phyloP scores from a whole-genome alignment of 495 filamentous ascomycete species.

The Penicillium fimorum region DNA sequence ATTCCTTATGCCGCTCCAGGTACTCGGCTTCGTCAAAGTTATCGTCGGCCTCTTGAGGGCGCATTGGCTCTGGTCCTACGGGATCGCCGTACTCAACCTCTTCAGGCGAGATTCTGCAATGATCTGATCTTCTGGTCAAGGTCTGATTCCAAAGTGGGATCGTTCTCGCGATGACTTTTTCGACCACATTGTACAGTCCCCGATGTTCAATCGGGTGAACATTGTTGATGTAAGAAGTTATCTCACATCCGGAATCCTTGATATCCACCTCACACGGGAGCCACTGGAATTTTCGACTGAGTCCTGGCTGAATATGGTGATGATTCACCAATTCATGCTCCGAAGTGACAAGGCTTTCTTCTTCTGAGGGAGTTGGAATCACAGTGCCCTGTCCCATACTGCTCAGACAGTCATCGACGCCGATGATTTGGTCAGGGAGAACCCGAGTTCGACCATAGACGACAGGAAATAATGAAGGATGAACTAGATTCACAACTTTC shows the following conservation, averaged over 20 bases:
- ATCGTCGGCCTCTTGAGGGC: constrained; percentile 6
- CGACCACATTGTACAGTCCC: constrained; percentile 51
- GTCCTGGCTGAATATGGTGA: neutral
- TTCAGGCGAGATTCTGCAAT: constrained; percentile 16
- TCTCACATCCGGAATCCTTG: constrained; percentile 26
- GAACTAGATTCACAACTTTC: constrained; percentile 59
- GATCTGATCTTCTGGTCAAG: constrained; percentile 2
- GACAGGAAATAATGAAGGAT: constrained; percentile 61
- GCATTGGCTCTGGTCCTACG: constrained; percentile 6
- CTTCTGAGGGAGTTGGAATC: neutral
- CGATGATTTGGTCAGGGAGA: constrained; percentile 37
- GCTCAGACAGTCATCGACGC: constrained; percentile 41
- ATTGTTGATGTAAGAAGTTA: constrained; percentile 60
- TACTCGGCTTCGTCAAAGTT: constrained; percentile 1
- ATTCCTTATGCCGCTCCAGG: neutral
- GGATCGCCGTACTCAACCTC: constrained; percentile 18
- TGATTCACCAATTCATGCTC: too few species aligned
- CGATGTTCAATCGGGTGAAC: constrained; percentile 49
- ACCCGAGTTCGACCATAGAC: constrained; percentile 52
- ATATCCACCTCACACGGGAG: constrained; percentile 53
- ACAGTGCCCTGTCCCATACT: constrained; percentile 26
- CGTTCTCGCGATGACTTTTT: constrained; percentile 45
- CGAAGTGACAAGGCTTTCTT: neutral
- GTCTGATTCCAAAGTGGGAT: constrained; percentile 55
- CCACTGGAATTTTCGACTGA: constrained; percentile 53